Base-by-base conservation (phyloP, 768 basidiomycete genomes). In the Kwoniella sp. region DNA sequence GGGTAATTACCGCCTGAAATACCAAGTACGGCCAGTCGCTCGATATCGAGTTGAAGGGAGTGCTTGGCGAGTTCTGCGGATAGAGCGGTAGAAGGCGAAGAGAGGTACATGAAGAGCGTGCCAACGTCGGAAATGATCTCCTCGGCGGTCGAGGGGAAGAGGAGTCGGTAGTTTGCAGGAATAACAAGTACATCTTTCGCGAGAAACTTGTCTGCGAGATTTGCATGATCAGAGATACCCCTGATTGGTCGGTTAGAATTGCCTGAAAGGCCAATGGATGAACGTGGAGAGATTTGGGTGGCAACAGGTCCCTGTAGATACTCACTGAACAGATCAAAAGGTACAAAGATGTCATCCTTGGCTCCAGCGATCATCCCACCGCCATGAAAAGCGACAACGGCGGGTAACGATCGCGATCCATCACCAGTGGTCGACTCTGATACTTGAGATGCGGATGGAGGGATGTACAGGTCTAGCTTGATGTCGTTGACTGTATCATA, bases 1-100 rank as follows among this genome's bases (percentile, higher is more conserved):
- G 53, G 53, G 36, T 48, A 62, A 26, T 62, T 37, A 25, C 60
- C 60, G 7, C 60, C 60, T 30, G 60, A 62, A n/a, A 62, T 46
- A 5, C 60, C 53, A 12, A 62, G 53, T 10, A 62, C 60, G 1
- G 52, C 53, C 8, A 62, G 22, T n/a, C 44, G 21, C 25, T 15
- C 26, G 8, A 12, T 3, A 40, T 62, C 60, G 27, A 62, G 21
- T 9, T 15, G 48, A 3, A 30, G 9, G 1, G 37, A 40, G 15
- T 47, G 21, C 9, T 30, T 25, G n/a, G 22, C 25, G 21, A 58
- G 48, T 1, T 17, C n/a, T 24, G 3, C 17, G n/a, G 36, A 29
- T 13, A 62, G 24, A 13, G 22, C 60, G 33, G 60, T 27, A 33
- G 53, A 12, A 0, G 36, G 7, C 22, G 37, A 47, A 24, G 60